Base-by-base conservation (phyloP, 1,284 basidiomycete species). In the Neolentinus lepideus region DNA sequence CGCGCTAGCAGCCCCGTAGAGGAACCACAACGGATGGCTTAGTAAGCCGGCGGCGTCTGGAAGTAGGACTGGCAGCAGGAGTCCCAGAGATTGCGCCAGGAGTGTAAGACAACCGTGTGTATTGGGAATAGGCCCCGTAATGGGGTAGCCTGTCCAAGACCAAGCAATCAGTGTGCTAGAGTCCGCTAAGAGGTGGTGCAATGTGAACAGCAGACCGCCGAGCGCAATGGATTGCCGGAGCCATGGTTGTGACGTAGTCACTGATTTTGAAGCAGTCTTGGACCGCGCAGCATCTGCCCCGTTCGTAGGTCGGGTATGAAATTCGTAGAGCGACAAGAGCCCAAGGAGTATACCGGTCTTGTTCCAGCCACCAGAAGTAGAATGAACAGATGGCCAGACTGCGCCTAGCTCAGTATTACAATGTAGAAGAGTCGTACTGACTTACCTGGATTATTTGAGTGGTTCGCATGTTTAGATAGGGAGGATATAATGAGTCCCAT, bases 91-190 rank as follows among this genome's bases (percentile, higher is more conserved):
- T 62, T 90, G 83, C 1, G 81, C 81, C n/a, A 83, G 61, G 46
- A 94, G 75, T 24, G 90, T 88, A 38, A 91, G 64, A 0, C 79
- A 77, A 21, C 86, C 88, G 64, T 92, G 85, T 1, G 88, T 71
- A 64, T 91, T 83, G 1, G 92, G 86, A 9, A 85, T 70, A 0
- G 92, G 93, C 0, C 91, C 92, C 45, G 73, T 79, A 57, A 80
- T 64, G 0, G 94, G 91, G 62, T 88, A 96, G 1, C 94, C 94
- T 0, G 89, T 89, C 92, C 93, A 97, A 0, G 89, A 86, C 90
- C 92, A 96, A 1, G 91, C 85, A 58, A 96, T 82, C 55, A 95
- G 78, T 0, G 92, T 94, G 58, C 88, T 89, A 0, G 86, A 75
- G 62, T 98, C 94, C 4, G 85, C 83, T 45, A 92, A 73, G 56